Evolutionary conservation across 2,329 filamentous ascomycete species (phyloP).

Genomic region (Sclerotinia glacialis): DNA sequence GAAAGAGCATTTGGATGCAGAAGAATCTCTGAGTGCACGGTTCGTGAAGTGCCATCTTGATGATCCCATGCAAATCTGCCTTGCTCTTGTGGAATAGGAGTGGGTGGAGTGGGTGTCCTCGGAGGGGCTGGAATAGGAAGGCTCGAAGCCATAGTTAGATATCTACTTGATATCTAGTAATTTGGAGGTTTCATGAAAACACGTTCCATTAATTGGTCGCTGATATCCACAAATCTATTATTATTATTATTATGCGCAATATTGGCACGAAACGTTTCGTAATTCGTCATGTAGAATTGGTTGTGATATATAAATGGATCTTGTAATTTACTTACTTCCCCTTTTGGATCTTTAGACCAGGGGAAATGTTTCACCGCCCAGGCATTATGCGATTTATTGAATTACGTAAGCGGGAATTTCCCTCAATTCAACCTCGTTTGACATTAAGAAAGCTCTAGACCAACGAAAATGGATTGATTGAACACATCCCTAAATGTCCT

Average conservation of each 20-base stretch:
- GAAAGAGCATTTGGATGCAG: constrained; percentile 49
- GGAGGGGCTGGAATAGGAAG: constrained; percentile 59
- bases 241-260: constrained; percentile 1
- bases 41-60: constrained; percentile 26
- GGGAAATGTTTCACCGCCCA: not conserved
- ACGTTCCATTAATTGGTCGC: constrained; percentile 9
- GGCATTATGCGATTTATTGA: not conserved
- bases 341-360: constrained; percentile 6
- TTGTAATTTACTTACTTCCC: constrained; percentile 20
- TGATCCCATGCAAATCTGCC: constrained; percentile 15
- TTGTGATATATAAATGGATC: constrained; percentile 22
- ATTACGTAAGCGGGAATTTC: constrained; percentile 16
- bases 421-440: constrained; percentile 15
- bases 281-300: constrained; percentile 15
- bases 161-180: constrained; percentile 20
- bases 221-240: constrained; percentile 7
- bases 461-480: not conserved
- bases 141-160: constrained; percentile 52
- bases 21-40: constrained; percentile 36
- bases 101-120: constrained; percentile 62
- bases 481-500: not conserved
- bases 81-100: constrained; percentile 44
- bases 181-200: constrained; percentile 11
- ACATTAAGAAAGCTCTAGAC: constrained; percentile 17
- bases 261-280: constrained; percentile 7